A percentile compares a stretch with the other conserved stretches of the same genome.
Conservation (phyloP, 768 basidiomycete genomes). For the Rhodotorula graminis region DNA sequence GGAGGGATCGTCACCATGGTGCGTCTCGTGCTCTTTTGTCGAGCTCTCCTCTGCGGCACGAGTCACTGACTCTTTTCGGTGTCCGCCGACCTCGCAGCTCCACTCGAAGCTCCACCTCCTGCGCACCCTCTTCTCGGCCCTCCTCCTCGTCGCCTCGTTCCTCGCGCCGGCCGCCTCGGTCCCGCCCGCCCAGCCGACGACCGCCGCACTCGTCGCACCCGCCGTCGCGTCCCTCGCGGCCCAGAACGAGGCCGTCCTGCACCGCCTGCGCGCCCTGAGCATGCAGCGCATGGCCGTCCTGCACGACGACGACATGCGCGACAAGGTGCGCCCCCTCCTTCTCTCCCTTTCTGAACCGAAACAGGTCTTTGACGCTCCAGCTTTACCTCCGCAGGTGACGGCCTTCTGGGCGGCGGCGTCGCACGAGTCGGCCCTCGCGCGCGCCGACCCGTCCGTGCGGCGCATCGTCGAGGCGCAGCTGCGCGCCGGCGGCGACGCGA, state of each 20-base stretch:
- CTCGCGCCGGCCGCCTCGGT: not conserved
- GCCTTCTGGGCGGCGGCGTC: not conserved
- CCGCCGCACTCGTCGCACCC: not conserved
- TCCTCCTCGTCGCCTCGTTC: conserved; percentile 6
- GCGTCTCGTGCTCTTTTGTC: not conserved
- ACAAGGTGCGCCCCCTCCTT: not conserved
- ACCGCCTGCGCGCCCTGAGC: conserved; percentile 11
- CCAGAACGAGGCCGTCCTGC: conserved; percentile 10
- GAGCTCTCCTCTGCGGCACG: not conserved
- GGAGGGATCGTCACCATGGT: conserved; percentile 12
- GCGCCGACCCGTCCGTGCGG: not conserved
- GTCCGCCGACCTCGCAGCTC: not conserved
- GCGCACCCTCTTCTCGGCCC: conserved; percentile 2
- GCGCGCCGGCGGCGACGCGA: not conserved
- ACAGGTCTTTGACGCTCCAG: no score
- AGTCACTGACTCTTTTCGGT: not conserved
- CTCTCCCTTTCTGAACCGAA: no score
- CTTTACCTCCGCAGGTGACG: conserved; percentile 10
- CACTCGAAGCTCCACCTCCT: conserved; percentile 15
- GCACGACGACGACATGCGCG: conserved; percentile 1
- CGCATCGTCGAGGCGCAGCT: not conserved
- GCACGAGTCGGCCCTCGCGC: not conserved
- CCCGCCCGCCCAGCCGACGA: not conserved
- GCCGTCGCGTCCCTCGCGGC: not conserved
- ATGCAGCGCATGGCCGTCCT: conserved; percentile 15